These are phyloP conservation scores for Dioscorea cayenensis DNA, from an alignment of 116 monocot genomes.

Conservation along the genomic window DNA sequence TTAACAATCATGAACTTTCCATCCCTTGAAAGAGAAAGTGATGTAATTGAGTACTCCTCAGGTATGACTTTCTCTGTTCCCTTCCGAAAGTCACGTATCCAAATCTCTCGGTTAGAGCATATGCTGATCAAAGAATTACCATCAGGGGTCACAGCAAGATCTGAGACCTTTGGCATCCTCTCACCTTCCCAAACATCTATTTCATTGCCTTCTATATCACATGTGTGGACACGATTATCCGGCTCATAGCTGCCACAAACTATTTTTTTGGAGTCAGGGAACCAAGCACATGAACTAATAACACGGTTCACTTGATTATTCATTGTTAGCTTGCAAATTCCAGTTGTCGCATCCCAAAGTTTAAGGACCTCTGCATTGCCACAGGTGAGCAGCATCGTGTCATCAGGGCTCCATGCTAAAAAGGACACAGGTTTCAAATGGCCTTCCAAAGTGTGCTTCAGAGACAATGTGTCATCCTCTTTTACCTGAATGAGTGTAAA, in stretches of 20 bases:
- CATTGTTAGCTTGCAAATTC: constrained; percentile 38
- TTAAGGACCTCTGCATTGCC: constrained; percentile 55
- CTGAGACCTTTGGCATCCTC: constrained; percentile 59
- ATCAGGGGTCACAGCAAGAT: constrained; percentile 64
- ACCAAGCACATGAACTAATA: constrained; percentile 75
- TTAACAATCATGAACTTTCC: constrained; percentile 62
- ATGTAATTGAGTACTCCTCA: constrained; percentile 53
- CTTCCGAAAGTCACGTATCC: constrained; percentile 42
- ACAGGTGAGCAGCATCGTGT: constrained; percentile 66
- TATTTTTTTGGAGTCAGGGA: constrained; percentile 56
- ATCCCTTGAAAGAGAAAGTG: constrained; percentile 60
- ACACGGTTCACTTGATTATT: constrained; percentile 6
- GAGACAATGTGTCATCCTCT: constrained; percentile 39
- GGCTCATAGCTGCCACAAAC: constrained; percentile 59
- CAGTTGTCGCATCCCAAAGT: constrained; percentile 54
- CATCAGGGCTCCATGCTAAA: constrained; percentile 74
- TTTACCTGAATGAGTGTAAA: constrained; percentile 35
- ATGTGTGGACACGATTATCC: constrained; percentile 46
- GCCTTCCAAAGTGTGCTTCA: constrained; percentile 42
- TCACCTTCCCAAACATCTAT: constrained; percentile 66
- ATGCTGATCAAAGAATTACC: constrained; percentile 44
- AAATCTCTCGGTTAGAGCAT: constrained; percentile 48
- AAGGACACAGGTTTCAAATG: constrained; percentile 53
- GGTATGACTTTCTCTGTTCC: constrained; percentile 40
- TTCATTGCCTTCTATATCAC: constrained; percentile 53